Conservation (phyloP, 352 stramenopile species). For the Phytophthora hibernalis region DNA sequence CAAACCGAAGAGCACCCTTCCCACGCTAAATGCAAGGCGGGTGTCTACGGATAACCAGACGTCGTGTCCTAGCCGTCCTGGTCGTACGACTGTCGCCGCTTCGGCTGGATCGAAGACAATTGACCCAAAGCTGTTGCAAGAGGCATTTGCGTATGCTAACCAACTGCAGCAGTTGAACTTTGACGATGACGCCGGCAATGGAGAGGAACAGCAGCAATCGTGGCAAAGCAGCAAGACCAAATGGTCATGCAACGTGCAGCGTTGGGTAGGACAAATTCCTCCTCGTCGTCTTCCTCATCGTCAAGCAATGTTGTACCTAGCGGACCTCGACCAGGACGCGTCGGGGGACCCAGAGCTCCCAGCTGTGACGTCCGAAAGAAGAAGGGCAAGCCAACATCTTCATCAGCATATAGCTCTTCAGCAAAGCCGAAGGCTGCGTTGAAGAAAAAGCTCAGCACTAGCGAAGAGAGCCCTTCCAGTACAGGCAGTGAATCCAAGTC, state of each 20-base stretch:
- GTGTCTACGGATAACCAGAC: slow-evolving; percentile 42
- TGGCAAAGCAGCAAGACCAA: slow-evolving; percentile 28
- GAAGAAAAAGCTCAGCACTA: slow-evolving; percentile 45
- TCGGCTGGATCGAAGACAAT: slow-evolving; percentile 42
- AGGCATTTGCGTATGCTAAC: slow-evolving; percentile 80
- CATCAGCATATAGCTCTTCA: slow-evolving; percentile 42
- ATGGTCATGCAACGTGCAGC: slow-evolving; percentile 30
- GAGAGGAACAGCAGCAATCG: slow-evolving; percentile 37
- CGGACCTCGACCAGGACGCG: slow-evolving; percentile 10
- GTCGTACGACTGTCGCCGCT: slow-evolving; percentile 9
- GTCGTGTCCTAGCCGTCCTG: slow-evolving; percentile 23
- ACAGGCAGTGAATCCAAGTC: slow-evolving; percentile 13
- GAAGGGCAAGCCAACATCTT: slow-evolving; percentile 28
- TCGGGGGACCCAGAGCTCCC: slow-evolving; percentile 3
- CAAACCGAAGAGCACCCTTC: slow-evolving; percentile 53
- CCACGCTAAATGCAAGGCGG: slow-evolving; percentile 41
- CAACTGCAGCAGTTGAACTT: slow-evolving; percentile 54
- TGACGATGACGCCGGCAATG: slow-evolving; percentile 50
- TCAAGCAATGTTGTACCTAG: slow-evolving; percentile 18
- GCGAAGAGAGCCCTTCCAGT: slow-evolving; percentile 15
- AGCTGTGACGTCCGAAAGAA: slow-evolving; percentile 42
- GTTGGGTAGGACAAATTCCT: slow-evolving; percentile 31
- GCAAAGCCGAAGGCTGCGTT: slow-evolving; percentile 41
- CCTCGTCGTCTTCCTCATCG: slow-evolving; percentile 30
- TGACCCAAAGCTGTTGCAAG: slow-evolving; percentile 70